Conservation (phyloP, 768 basidiomycete species). For the Phanerodontia chrysosporium region DNA sequence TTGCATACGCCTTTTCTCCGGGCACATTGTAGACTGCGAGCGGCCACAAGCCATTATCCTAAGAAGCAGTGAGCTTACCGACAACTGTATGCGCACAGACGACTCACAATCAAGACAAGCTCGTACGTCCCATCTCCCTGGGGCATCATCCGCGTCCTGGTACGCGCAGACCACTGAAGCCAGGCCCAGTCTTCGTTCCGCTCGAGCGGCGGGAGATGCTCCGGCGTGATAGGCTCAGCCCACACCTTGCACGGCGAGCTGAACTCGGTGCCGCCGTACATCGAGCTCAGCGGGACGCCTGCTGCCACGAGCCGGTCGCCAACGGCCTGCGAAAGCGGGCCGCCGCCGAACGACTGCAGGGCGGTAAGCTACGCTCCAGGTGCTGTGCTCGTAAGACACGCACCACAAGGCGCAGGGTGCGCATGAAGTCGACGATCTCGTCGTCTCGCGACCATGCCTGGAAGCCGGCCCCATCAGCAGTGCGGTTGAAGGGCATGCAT, state of each 20-base stretch:
- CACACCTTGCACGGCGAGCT: not conserved
- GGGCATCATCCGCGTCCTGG: constrained; percentile 6
- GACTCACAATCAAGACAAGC: constrained; percentile 8
- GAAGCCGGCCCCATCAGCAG: too few species aligned
- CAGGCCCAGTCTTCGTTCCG: constrained; percentile 11
- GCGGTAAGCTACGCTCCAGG: too few species aligned
- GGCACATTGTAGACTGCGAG: constrained; percentile 8
- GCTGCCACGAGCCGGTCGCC: constrained; percentile 13
- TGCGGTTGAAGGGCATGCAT: not conserved
- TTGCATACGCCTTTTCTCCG: constrained; percentile 10
- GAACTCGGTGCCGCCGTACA: constrained; percentile 17
- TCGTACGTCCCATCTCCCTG: constrained; percentile 15
- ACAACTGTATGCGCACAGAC: not conserved
- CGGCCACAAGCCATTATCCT: not conserved
- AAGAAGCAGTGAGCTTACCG: not conserved
- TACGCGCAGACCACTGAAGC: not conserved
- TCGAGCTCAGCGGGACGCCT: constrained; percentile 11
- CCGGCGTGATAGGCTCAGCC: not conserved
- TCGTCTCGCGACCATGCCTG: constrained; percentile 19
- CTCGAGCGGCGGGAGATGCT: not conserved
- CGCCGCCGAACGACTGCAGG: constrained; percentile 15
- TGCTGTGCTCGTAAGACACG: not conserved
- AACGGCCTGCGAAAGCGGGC: constrained; percentile 11
- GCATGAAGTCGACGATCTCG: constrained; percentile 13
- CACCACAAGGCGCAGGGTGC: constrained; percentile 10